Base-by-base conservation (phyloP, 441 rosid genomes). In the Daphne laureola region DNA sequence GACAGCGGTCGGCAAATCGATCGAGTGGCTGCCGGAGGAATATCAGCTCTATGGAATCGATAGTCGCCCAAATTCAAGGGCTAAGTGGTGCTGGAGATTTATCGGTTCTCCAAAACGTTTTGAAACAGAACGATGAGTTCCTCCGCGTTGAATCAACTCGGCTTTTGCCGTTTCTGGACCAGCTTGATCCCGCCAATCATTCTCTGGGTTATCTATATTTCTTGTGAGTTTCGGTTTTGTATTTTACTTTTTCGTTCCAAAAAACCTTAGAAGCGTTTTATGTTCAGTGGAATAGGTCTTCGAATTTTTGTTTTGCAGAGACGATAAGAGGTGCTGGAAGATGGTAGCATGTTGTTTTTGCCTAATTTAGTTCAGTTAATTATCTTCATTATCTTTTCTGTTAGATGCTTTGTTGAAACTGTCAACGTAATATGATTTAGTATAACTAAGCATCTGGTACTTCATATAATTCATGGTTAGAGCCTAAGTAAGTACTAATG, bases 161-260 rank as follows among this genome's bases (percentile, higher is more conserved):
- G 57, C 66, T 83, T 42, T 35, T 67, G 45, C 67, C 91, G 55
- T 73, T 63, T 65, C 95, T 93, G 59, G 84, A 82, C 43, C 86
- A 83, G 65, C 97, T 93, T 52, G 97, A 93, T 65, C 91, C 96
- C 6, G 54, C 82, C 51, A 62, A 61, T 44, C 97, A 93, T 64
- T 90, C 99, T 59, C 93, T 93, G 50, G 97, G 99, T 55, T 93
- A 85, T 73, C 83, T 92, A 54, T 89, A 67, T 73, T 17, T 92
- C 66, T 77, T 92, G 98, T 92, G 71, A 66, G 75, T 73, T 46
- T 26, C 38, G 2, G 8, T 31, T 31, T 31, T 5, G 6, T 62
- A 46, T 31, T 8, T 49, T 8, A 21, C 43, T 57, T 45, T 36
- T 17, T 4, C 17, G 53, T 54, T 16, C 15, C 7, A 38, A 38